Base-by-base conservation (phyloP, 176 grass and related monocot species). In the Hsuehochloa calcarea region DNA sequence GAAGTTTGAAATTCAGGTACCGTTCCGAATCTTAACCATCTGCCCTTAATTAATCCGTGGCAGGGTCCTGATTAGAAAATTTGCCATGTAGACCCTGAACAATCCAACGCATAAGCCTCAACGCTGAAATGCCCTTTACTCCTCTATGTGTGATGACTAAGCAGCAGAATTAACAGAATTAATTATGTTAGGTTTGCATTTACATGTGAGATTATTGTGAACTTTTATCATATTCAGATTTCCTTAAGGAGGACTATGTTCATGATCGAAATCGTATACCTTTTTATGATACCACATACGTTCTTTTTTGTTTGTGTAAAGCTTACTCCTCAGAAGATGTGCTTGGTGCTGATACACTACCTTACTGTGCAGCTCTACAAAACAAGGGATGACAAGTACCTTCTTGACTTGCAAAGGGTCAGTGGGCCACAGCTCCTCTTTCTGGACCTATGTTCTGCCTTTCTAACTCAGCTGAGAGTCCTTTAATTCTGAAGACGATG, bases 1-100 rank as follows among this genome's bases (percentile, higher is more conserved):
- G 82, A 98, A 98, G 70, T 98, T 98, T 89, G 96, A 98, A 88
- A 90, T 98, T 81, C 91, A 98, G 96, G 93, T 98, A 86, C 16
- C n/a, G 4, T 59, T 60, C 2, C 23, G 40, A 60, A 87, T 70
- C 23, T 82, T 74, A 58, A 61, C n/a, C 75, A 85, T 60, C 19
- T 54, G 5, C 20, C 17, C 20, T 73, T 74, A 64, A 63, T 78
- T 52, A 43, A 35, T n/a, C 10, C 2, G 5, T 4, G 55, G 72
- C 4, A 11, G 45, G 23, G 10, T 69, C 38, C 11, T 44, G 8
- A 44, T 59, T 19, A 78, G 37, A 77, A 77, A 31, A 61, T 39
- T 65, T 19, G 8, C 25, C 5, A 51, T 74, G 19, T 68, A 5
- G 23, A 78, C 34, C 80, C 3, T 75, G 40, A 43, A 65, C 16